Base-by-base conservation (phyloP, 139 green algal species). In the Chlorella vulgaris region DNA sequence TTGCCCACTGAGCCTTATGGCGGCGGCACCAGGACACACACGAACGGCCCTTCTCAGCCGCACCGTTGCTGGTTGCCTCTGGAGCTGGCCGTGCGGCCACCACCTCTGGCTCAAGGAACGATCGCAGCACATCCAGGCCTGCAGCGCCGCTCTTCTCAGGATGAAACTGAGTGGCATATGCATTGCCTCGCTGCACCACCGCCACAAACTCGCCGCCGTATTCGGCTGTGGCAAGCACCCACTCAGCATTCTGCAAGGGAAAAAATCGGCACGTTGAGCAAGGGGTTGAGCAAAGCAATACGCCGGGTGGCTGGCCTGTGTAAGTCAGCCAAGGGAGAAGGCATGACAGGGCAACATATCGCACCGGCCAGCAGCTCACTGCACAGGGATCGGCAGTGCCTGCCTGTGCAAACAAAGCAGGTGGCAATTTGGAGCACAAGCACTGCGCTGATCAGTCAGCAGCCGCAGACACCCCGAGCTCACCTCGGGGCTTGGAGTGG, bases 91-190 rank as follows among this genome's bases (percentile, higher is more conserved):
- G 43, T 26, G 26, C 55, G 13, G 81, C 82, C 22, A 78, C 86
- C 18, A 33, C 58, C 51, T 87, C 68, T 0, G 89, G 89, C 2
- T 94, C 84, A 36, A 98, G 81, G 85, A 98, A 97, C 69, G 80
- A 87, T 31, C 91, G 60, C 40, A 99, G 81, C 42, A 97, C 87
- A 58, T 85, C 83, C 38, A 98, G 88, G 18, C 95, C 94, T 0
- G 84, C 87, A 24, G 78, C 63, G 33, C 97, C 97, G 83, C 88
- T 95, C 91, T 99, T 99, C 88, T 99, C 97, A 1, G 97, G 97
- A 88, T 99, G 97, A 85, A 99, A 99, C 83, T 99, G 97, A 0
- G 89, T 93, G 3, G 95, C 94, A 66, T 85, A 86, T 24, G 97
- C 92, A 39, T 95, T 80, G 33, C 95, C 96, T 58, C 94, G 93